A percentile compares a stretch with the other conserved stretches of the same genome.
These are phyloP conservation scores for Fusarium haematococcum DNA, from an alignment of 2,329 filamentous ascomycete genomes.

Conservation along the genomic window DNA sequence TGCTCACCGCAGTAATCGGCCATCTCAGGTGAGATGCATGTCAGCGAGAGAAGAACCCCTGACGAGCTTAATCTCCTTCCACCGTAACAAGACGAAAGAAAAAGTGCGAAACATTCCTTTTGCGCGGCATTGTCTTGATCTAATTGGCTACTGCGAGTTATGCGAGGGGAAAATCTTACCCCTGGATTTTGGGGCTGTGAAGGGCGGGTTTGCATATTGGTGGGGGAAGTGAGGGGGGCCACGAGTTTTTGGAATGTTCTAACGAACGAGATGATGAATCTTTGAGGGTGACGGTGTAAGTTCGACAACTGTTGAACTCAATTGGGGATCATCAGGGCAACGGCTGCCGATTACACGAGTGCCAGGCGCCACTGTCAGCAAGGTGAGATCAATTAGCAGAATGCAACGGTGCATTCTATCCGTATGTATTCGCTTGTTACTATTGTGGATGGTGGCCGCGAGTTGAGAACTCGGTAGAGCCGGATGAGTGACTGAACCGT, in stretches of 20 bases:
- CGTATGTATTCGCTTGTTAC: not conserved
- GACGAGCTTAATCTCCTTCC: constrained; percentile 23
- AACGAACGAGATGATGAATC: not conserved
- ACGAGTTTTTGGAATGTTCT: not conserved
- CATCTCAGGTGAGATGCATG: constrained; percentile 18
- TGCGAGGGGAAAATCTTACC: constrained; percentile 6
- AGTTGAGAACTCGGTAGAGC: not conserved
- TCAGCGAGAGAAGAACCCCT: constrained; percentile 6
- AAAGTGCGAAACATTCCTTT: constrained; percentile 6
- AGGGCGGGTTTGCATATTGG: not conserved
- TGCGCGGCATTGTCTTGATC: not conserved
- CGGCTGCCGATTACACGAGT: not conserved
- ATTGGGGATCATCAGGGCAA: constrained; percentile 1
- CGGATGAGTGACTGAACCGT: not conserved
- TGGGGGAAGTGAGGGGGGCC: not conserved
- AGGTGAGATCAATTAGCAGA: not conserved
- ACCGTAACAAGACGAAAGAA: not conserved
- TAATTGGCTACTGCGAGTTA: constrained; percentile 21
- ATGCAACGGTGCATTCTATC: not conserved
- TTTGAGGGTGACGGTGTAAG: not conserved
- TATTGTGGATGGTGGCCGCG: not conserved
- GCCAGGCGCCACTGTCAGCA: not conserved
- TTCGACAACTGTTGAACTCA: not conserved
- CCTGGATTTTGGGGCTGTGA: constrained; percentile 36
- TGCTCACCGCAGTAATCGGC: not conserved